Conservation (phyloP, 2,329 filamentous ascomycete genomes). For the Diaporthe sp. region DNA sequence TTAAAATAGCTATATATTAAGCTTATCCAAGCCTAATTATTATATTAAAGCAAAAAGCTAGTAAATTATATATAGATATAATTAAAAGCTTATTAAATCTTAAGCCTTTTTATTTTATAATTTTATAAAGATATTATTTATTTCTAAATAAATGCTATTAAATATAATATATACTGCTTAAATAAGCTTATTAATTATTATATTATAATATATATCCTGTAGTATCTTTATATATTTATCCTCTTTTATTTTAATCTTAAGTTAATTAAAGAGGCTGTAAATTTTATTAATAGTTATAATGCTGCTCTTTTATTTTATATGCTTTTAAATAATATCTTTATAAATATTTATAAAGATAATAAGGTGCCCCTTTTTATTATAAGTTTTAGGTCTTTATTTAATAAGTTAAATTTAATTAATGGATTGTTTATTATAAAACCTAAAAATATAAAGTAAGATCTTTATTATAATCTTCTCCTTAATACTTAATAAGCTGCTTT, state of each 20-base stretch:
- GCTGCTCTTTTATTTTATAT: background rate
- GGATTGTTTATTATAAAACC: background rate
- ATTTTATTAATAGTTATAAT: background rate
- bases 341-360: background rate
- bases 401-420: background rate
- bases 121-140: background rate
- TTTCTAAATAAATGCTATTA: background rate
- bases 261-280: background rate
- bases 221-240: background rate
- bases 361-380: background rate
- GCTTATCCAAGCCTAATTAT: fast-evolving
- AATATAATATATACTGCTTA: background rate
- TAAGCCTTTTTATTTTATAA: background rate
- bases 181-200: background rate
- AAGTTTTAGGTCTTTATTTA: background rate
- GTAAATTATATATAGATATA: background rate
- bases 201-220: background rate
- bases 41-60: background rate
- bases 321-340: no score
- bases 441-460: background rate
- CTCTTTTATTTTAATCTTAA: background rate
- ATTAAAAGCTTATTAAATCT: background rate
- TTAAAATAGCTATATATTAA: no score
- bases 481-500: background rate
- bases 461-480: background rate